Evolutionary conservation across 2,329 filamentous ascomycete genomes (phyloP).

Genomic region (Tolypocladium pustulatum): DNA sequence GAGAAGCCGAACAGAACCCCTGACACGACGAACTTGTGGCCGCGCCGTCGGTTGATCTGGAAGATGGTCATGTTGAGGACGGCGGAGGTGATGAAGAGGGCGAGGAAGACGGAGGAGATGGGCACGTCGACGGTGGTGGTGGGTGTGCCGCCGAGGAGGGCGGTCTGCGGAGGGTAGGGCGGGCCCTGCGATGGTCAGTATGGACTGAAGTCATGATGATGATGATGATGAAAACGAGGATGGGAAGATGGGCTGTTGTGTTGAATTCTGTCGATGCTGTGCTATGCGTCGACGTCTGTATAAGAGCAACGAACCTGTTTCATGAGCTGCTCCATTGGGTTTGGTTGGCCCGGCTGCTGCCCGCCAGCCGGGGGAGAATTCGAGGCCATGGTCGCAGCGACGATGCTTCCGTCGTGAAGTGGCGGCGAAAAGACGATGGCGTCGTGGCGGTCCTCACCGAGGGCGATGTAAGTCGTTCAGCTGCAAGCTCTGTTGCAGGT

Average conservation of each 20-base stretch:
- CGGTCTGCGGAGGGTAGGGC: slow-evolving; percentile 28
- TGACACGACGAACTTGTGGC: slow-evolving; percentile 51
- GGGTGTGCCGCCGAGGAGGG: slow-evolving; percentile 48
- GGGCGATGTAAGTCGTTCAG: not conserved
- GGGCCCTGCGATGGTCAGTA: slow-evolving; percentile 15
- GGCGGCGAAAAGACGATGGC: not conserved
- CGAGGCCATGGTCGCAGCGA: not conserved
- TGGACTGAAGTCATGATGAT: slow-evolving; percentile 8
- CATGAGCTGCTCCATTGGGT: not conserved
- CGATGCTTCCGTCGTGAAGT: not conserved
- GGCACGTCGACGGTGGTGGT: slow-evolving; percentile 50
- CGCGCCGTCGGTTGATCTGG: slow-evolving; percentile 33
- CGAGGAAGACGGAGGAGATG: slow-evolving; percentile 51
- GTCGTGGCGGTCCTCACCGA: not conserved
- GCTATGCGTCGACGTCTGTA: not conserved
- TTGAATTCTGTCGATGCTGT: not conserved
- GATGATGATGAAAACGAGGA: not conserved
- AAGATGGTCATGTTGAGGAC: slow-evolving; percentile 48
- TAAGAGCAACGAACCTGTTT: not conserved
- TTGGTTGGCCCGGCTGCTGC: not conserved
- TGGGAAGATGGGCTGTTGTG: not conserved
- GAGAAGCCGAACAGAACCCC: slow-evolving; percentile 48
- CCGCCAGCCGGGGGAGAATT: not conserved
- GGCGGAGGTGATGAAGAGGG: slow-evolving; percentile 44
- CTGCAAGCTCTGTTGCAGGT: not conserved